Evolutionary conservation across 2,329 filamentous ascomycete species (phyloP).

Genomic region (Fusarium clavum): DNA sequence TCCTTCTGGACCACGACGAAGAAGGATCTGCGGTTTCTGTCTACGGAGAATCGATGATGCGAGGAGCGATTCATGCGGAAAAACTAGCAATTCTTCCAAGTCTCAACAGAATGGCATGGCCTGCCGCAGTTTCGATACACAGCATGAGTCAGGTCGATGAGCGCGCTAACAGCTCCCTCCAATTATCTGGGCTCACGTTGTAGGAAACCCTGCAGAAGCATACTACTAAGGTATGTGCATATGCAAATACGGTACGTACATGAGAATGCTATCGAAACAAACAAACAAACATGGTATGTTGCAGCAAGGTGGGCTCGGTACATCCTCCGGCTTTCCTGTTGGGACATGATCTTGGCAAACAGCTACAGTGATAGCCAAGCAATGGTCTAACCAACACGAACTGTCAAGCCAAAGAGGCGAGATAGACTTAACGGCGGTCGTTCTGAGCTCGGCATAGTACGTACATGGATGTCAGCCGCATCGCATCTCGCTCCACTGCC

Average conservation of each 20-base stretch:
- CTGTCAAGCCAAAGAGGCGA: constrained; percentile 9
- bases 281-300: constrained; percentile 10
- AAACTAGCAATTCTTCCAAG: constrained; percentile 13
- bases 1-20: constrained; percentile 27
- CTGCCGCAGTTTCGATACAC: background rate
- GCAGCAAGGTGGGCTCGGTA: constrained; percentile 10
- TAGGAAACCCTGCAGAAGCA: constrained; percentile 18
- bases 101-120: constrained; percentile 31
- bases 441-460: constrained; percentile 8
- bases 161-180: constrained; percentile 25
- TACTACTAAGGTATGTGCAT: background rate
- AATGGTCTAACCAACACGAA: constrained; percentile 4
- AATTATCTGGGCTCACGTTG: constrained; percentile 22
- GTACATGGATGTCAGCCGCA: constrained; percentile 26
- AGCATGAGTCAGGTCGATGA: constrained; percentile 25
- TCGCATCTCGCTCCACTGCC: constrained; percentile 29
- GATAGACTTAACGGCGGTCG: background rate
- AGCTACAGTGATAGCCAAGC: constrained; percentile 7
- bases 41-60: constrained; percentile 34
- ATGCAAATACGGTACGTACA: background rate
- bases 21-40: constrained; percentile 40
- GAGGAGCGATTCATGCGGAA: constrained; percentile 27
- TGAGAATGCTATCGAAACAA: constrained; percentile 2
- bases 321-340: background rate
- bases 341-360: constrained; percentile 1